Conservation (phyloP, 129 eudicot genomes). For the Centrapalus pauciflorus region DNA sequence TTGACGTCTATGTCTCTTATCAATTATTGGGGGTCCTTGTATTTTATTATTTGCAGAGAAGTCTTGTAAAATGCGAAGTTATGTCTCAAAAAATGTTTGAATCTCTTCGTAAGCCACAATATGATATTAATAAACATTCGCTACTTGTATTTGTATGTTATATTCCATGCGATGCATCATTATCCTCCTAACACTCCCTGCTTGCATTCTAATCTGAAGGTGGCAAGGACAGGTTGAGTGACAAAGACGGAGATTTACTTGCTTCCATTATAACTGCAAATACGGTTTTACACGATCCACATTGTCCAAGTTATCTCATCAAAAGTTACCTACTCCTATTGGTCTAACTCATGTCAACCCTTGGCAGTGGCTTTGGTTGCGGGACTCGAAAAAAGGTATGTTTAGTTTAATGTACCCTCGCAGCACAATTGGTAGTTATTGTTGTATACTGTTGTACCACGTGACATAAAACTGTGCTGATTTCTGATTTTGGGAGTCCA, state of each 20-base stretch:
- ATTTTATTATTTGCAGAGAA: neutral
- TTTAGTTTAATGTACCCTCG: neutral
- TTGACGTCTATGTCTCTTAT: neutral
- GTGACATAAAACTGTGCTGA: too few relatives aligned
- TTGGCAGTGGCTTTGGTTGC: neutral
- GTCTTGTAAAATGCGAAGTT: too few relatives aligned
- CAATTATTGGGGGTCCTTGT: neutral
- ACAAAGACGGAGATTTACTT: conserved; percentile 54
- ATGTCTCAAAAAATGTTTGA: too few relatives aligned
- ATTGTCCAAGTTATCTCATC: too few relatives aligned
- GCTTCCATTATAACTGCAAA: too few relatives aligned
- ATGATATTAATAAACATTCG: neutral
- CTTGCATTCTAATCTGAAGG: conserved; percentile 23
- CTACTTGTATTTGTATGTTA: neutral
- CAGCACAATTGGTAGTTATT: neutral
- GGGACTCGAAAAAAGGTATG: too few relatives aligned
- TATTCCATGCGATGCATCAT: neutral
- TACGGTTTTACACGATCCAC: too few relatives aligned
- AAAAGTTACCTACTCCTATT: too few relatives aligned
- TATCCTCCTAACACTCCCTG: neutral
- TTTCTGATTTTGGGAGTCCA: too few relatives aligned
- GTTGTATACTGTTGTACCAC: neutral
- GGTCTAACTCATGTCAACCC: neutral
- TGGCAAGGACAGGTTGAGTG: conserved; percentile 67
- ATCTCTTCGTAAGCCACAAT: too few relatives aligned